Base-by-base conservation (phyloP, 2,329 filamentous ascomycete species). In the Talaromyces marneffei region DNA sequence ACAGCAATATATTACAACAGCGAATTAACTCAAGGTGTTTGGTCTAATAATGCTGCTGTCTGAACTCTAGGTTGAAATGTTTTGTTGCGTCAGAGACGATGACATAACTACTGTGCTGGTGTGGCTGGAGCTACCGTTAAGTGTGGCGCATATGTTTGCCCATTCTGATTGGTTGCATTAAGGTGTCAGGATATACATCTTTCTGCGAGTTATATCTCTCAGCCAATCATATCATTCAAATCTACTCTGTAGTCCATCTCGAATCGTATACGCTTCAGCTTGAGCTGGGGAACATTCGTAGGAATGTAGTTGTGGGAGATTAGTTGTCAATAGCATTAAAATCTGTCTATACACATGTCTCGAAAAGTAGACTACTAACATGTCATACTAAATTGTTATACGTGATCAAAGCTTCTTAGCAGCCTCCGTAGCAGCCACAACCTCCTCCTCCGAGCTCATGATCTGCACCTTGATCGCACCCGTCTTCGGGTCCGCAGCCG, bases 381-480 rank as follows among this genome's bases (percentile, higher is more conserved):
- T 33, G 29, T 52, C 27, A 35, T 52, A 33, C 31, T 27, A 10
- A 18, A 10, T 27, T 31, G 16, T 52, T 10, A 20, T n/a, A 29
- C 16, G 4, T 14, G 3, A 27, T 35, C 44, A 53, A 18, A 42
- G 31, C 16, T 39, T 50, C 23, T 42, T 60, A 20, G 53, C 60
- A 62, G 55, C 59, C 23, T 42, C 31, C 31, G 54, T 59, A 23
- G 60, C 60, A 37, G 55, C 54, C 9, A 37, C 69, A 35, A 76
- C 70, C 63, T 76, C 74, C 62, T 75, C 74, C 63, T 72, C 72
- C 10, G 70, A 74, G 64, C 74, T 76, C 73, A 77, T 91, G 71
- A 97, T 97, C 83, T 92, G 89, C 63, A 97, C 92, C 83, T 97
- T 97, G 78, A 97, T 97, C n/a, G 92, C 91, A 6, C 93, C 92